phyloP scores from a whole-genome alignment of 2,329 filamentous ascomycete genomes.

The Scedosporium boydii region DNA sequence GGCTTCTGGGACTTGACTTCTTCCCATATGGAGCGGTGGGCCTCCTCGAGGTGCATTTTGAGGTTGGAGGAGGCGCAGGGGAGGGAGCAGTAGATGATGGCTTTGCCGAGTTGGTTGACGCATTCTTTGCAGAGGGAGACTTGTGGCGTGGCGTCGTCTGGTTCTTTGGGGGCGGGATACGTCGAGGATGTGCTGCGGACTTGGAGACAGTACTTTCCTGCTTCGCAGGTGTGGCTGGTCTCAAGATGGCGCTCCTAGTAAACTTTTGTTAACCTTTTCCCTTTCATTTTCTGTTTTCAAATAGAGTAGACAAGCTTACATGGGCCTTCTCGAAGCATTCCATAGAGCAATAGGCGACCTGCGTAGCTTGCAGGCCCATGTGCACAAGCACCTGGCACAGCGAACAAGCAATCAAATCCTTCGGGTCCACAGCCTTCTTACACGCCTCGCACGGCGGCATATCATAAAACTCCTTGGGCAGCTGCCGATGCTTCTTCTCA shows the following conservation, averaged over 20 bases:
- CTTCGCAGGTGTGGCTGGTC: slow-evolving; percentile 9
- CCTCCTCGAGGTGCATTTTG: slow-evolving; percentile 2
- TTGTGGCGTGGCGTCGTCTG: background rate
- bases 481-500: slow-evolving; percentile 23
- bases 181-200: background rate
- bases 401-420: slow-evolving; percentile 31
- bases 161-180: background rate
- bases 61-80: slow-evolving; percentile 2
- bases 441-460: slow-evolving; percentile 32
- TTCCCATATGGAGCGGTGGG: background rate
- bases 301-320: slow-evolving; percentile 20
- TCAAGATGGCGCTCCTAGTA: slow-evolving; percentile 4
- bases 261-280: background rate
- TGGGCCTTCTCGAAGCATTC: slow-evolving; percentile 29
- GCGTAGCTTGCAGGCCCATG: slow-evolving; percentile 22
- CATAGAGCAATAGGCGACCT: slow-evolving; percentile 36
- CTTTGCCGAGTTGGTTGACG: background rate
- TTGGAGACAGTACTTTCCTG: slow-evolving; percentile 8
- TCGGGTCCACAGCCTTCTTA: slow-evolving; percentile 19
- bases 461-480: slow-evolving; percentile 23
- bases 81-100: slow-evolving; percentile 3
- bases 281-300: background rate
- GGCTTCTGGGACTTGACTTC: background rate
- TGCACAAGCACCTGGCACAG: slow-evolving; percentile 33
- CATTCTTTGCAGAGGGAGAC: slow-evolving; percentile 5